Conservation (phyloP, 2,329 filamentous ascomycete genomes). For the Amauroascus niger region DNA sequence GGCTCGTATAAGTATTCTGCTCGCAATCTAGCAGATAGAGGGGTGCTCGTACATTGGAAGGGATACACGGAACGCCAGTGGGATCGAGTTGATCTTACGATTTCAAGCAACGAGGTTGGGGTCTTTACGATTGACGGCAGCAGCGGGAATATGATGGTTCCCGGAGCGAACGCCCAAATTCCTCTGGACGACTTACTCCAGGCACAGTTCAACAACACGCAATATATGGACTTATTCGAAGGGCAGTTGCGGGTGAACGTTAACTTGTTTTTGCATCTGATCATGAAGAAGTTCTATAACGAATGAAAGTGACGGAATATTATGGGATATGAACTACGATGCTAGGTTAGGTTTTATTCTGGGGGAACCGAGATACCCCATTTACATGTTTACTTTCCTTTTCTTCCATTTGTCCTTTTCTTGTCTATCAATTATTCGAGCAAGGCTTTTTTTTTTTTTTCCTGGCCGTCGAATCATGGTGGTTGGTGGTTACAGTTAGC, state of each 20-base stretch:
- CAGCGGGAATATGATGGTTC: constrained; percentile 88
- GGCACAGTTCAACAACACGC: constrained; percentile 92
- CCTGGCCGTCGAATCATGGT: background rate
- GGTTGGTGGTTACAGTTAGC: background rate
- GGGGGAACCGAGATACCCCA: constrained; percentile 6
- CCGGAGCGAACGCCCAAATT: constrained; percentile 70
- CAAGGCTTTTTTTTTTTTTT: background rate
- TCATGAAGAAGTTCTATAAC: constrained; percentile 97
- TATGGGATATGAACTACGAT: constrained; percentile 8
- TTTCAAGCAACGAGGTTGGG: constrained; percentile 87
- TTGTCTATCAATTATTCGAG: background rate
- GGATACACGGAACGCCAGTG: constrained; percentile 74
- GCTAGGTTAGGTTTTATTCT: background rate
- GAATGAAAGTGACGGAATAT: constrained; percentile 13
- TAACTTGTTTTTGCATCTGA: constrained; percentile 87
- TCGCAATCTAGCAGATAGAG: constrained; percentile 79
- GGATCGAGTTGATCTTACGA: constrained; percentile 87
- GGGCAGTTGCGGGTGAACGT: constrained; percentile 83
- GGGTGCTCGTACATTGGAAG: constrained; percentile 84
- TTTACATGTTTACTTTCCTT: constrained; percentile 2
- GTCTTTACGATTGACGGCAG: constrained; percentile 88
- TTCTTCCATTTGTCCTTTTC: constrained; percentile 15
- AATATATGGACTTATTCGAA: constrained; percentile 93
- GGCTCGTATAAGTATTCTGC: constrained; percentile 96
- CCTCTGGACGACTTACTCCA: constrained; percentile 89